A percentile compares a stretch with the other conserved stretches of the same genome.
phyloP scores from a whole-genome alignment of 805 yeast genomes.

The Priceomyces carsonii region DNA sequence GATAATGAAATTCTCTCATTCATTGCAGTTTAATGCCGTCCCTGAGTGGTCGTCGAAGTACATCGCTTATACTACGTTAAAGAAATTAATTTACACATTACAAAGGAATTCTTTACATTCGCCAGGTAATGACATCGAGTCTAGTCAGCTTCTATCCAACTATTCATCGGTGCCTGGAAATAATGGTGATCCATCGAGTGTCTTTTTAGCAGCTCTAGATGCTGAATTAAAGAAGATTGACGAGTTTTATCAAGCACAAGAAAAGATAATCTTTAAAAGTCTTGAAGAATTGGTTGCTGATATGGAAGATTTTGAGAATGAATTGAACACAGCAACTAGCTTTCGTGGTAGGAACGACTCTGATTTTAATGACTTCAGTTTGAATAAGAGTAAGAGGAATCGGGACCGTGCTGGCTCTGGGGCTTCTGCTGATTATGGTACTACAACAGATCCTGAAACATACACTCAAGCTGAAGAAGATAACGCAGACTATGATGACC shows the following conservation, averaged over 20 bases:
- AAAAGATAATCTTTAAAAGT: conserved; percentile 52
- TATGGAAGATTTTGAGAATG: conserved; percentile 58
- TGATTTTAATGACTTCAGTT: conserved; percentile 1
- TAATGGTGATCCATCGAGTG: conserved; percentile 49
- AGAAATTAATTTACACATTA: conserved; percentile 77
- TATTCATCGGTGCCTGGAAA: conserved; percentile 20
- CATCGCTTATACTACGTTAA: conserved; percentile 84
- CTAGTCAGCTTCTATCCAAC: conserved; percentile 28
- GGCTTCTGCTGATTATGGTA: conserved; percentile 8
- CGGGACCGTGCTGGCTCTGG: conserved; percentile 6
- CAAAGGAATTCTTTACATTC: conserved; percentile 59
- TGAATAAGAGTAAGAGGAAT: conserved; percentile 1
- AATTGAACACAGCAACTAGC: conserved; percentile 17
- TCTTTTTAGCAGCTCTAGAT: conserved; percentile 74
- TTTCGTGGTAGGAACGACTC: conserved; percentile 3
- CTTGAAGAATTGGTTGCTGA: conserved; percentile 62
- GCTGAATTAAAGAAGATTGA: conserved; percentile 77
- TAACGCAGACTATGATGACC: conserved; percentile 30
- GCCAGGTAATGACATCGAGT: conserved; percentile 23
- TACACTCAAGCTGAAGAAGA: conserved; percentile 32
- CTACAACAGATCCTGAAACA: conserved; percentile 35
- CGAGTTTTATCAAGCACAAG: conserved; percentile 68
- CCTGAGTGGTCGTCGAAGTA: conserved; percentile 97
- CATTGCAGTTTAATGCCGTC: conserved; percentile 94
- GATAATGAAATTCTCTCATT: conserved; percentile 89